Base-by-base conservation (phyloP, 2,329 filamentous ascomycete genomes). In the Pseudogymnoascus sp. region DNA sequence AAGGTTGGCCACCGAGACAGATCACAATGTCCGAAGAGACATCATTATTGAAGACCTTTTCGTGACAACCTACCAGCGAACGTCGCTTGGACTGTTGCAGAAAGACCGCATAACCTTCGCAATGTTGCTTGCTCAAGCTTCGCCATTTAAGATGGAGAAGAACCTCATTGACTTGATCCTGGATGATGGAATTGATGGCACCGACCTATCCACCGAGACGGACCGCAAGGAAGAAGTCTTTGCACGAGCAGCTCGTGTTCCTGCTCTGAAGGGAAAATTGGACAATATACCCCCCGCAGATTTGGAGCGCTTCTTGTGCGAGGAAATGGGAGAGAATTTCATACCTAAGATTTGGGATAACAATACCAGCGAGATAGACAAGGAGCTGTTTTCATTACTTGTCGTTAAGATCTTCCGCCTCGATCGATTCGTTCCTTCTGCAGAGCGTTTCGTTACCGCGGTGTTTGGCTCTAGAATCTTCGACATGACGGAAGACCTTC, bases 101-200 rank as follows among this genome's bases (percentile, higher is more conserved):
- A 96, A 92, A 73, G 94, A 99, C 71, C 87, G 91, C 54, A 88
- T 99, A 67, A 96, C 93, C 0, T 83, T 99, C 57, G 95, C 92
- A 30, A 93, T 99, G 83, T 85, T 99, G 59, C 86, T 99, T 47
- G 92, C 92, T 6, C 94, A 97, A 75, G 94, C 93, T 4, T 89
- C 93, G n/a, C 94, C 94, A 0, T 96, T 93, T 78, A 85, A 90
- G 69, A 96, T 97, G 89, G 91, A 99, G 73, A 94, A 92, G 79
- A 81, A 81, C 11, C 80, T 96, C 63, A 88, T 99, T 66, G 95
- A 99, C 69, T 80, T 85, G 33, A 87, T 99, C 41, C 82, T 99
- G 3, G 92, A 96, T 70, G 83, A 87, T 58, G 84, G 84, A 58
- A 77, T 95, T 36, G 82, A 87, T 65, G 91, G 89, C 62, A 83